Evolutionary conservation across 495 filamentous ascomycete species (phyloP), one percentile per base, ranked within the genome.

Genomic region (Collariella sp.): DNA sequence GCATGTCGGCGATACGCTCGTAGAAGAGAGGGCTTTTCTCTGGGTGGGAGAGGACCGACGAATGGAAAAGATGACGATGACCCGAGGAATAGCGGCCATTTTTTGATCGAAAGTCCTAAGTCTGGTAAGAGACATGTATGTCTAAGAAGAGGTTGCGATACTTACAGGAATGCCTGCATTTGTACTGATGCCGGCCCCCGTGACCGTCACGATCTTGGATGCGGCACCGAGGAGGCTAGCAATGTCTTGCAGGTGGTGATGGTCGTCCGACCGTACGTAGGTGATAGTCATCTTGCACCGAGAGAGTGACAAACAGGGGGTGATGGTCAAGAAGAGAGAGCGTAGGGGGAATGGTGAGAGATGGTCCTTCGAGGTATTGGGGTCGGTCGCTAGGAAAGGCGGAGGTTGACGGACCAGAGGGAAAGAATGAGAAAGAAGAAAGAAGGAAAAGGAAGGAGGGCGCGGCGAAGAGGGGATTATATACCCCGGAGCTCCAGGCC

Each of bases 191-290:
- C 55, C 35, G 48, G 55, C 55, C 48, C 52, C 43, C 39, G 23
- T 57, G 24, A 57, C 49, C 24, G 55, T 52, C 40, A 57, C 42
- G 13, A 57, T 52, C 55, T 57, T 57, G 23, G 48, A 52, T 52
- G 12, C 10, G n/a, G 48, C 35, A 47, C 26, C 10, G n/a, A 57
- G 46, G 38, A 55, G 24, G 45, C 26, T 48, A 11, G 52, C 52
- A 10, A 55, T 55, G 23, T 22, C 42, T 55, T 55, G 23, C 44
- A 55, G 35, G 23, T 49, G 36, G 52, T 43, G 23, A 42, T 24
- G 15, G 43, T 55, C 43, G 19, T 55, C 16, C 23, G 34, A 34
- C 29, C 23, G 52, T 13, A 55, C 34, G 33, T 33, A 16, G 52
- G 33, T 53, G 40, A 55, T 53, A n/a, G 50, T 19, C 40, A 53